Evolutionary conservation across 768 basidiomycete genomes (phyloP).

Genomic region (Lentinula raphanica): DNA sequence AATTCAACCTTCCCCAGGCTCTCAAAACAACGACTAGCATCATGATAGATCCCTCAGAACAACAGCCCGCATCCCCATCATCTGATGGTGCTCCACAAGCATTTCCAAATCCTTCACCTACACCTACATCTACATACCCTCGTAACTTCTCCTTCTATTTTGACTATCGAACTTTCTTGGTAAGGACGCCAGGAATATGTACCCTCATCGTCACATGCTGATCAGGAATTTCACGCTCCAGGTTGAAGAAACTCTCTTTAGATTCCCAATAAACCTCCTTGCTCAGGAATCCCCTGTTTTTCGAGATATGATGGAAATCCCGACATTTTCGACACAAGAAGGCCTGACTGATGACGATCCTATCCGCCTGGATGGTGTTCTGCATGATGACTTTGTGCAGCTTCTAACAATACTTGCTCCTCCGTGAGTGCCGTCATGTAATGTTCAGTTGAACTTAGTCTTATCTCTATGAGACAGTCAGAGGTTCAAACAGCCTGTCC

Average conservation of each 20-base stretch:
- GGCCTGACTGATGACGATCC: slow-evolving; percentile 6
- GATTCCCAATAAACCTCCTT: background rate
- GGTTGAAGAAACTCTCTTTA: background rate
- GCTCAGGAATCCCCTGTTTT: background rate
- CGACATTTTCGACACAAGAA: background rate
- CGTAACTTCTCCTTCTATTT: background rate
- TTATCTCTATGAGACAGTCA: too few relatives aligned
- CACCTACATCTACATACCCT: background rate
- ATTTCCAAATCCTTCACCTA: too few relatives aligned
- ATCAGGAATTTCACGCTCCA: background rate
- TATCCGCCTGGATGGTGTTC: slow-evolving; percentile 15
- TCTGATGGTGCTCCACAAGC: too few relatives aligned
- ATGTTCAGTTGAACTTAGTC: too few relatives aligned
- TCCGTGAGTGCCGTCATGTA: background rate
- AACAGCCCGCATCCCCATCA: too few relatives aligned
- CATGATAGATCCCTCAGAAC: too few relatives aligned
- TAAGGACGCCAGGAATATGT: background rate
- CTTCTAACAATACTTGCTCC: slow-evolving; percentile 1
- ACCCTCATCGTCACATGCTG: background rate
- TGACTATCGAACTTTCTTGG: background rate
- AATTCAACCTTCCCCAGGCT: too few relatives aligned
- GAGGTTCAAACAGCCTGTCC: background rate
- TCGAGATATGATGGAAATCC: background rate
- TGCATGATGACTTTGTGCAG: slow-evolving; percentile 15
- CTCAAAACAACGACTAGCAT: too few relatives aligned